Base-by-base conservation (phyloP, 2,329 filamentous ascomycete genomes). In the Gnomoniopsis smithogilvyi region DNA sequence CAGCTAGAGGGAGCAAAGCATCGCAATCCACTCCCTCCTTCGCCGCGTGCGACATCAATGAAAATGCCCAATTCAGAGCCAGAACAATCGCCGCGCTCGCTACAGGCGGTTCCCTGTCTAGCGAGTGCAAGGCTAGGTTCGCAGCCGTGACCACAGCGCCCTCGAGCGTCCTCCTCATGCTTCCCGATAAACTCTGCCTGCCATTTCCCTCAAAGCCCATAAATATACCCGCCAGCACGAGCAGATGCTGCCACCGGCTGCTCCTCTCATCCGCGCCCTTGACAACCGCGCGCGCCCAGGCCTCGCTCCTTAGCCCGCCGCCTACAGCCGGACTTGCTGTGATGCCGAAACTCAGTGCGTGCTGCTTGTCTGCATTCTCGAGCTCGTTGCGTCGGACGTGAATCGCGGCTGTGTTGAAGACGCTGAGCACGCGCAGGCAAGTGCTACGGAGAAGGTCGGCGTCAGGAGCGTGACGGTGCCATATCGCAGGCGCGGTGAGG, bases 151-250 rank as follows among this genome's bases (percentile, higher is more conserved):
- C 86, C 36, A 96, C 81, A 2, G 90, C 90, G 19, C 80, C 78
- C 68, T 94, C 89, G 0, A 96, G 77, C 46, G 84, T 91, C 36
- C 77, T 81, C 49, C 87, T 81, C 70, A 94, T 79, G 53, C 80
- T 73, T 34, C 78, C 74, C 6, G 87, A 84, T n/a, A 92, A 72
- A n/a, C 84, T 83, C 60, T 82, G 80, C 49, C 85, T 76, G 45
- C 87, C 82, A 61, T 84, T 80, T 17, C 81, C 78, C 64, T 90
- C 88, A 68, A 93, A 88, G 10, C 91, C 92, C 69, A 94, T 82
- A 59, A 96, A 74, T 22, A 96, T 77, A 3, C 92, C 93, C 0
- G 87, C 87, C 10, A 96, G 81, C 6, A 93, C 82, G n/a, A 96
- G 78, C 33, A 92, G 74, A 72, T 96, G 92, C 71, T 92, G 88